A percentile compares a stretch with the other conserved stretches of the same genome.
Evolutionary conservation across 2,329 filamentous ascomycete genomes (phyloP).

Genomic region (Ophiostoma ulmi): DNA sequence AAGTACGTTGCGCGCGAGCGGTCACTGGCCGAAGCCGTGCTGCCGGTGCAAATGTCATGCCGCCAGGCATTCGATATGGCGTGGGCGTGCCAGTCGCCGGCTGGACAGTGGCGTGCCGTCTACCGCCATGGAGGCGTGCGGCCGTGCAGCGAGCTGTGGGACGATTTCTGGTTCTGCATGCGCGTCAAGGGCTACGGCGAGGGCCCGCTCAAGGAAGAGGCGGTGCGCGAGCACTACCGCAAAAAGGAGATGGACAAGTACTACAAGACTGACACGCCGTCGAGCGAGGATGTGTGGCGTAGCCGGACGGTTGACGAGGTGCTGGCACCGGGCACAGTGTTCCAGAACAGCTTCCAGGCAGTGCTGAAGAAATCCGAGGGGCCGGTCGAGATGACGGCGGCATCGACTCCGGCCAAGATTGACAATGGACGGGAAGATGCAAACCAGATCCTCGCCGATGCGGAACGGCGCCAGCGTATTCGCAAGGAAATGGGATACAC

Average conservation of each 20-base stretch:
- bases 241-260: slow-evolving; percentile 62
- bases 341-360: slow-evolving; percentile 33
- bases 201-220: slow-evolving; percentile 50
- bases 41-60: slow-evolving; percentile 82
- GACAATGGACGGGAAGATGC: slow-evolving; percentile 39
- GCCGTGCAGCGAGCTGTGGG: slow-evolving; percentile 78
- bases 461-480: slow-evolving; percentile 36
- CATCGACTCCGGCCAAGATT: slow-evolving; percentile 17
- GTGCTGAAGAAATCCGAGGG: slow-evolving; percentile 33
- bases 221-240: slow-evolving; percentile 63
- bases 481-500: slow-evolving; percentile 34
- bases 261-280: slow-evolving; percentile 58
- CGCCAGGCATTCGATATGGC: slow-evolving; percentile 84
- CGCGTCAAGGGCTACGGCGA: slow-evolving; percentile 61
- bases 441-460: slow-evolving; percentile 40
- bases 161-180: slow-evolving; percentile 98
- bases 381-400: slow-evolving; percentile 27
- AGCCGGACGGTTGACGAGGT: slow-evolving; percentile 53
- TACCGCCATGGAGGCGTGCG: slow-evolving; percentile 79
- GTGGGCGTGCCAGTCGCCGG: slow-evolving; percentile 88
- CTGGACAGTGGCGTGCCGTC: slow-evolving; percentile 84
- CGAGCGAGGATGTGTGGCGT: slow-evolving; percentile 88
- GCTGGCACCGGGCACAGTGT: slow-evolving; percentile 47
- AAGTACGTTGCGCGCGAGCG: slow-evolving; percentile 23
- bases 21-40: slow-evolving; percentile 59